Evolutionary conservation across 225 moss, liverwort and hornwort species (phyloP).

Genomic region (Lunularia cruciata): DNA sequence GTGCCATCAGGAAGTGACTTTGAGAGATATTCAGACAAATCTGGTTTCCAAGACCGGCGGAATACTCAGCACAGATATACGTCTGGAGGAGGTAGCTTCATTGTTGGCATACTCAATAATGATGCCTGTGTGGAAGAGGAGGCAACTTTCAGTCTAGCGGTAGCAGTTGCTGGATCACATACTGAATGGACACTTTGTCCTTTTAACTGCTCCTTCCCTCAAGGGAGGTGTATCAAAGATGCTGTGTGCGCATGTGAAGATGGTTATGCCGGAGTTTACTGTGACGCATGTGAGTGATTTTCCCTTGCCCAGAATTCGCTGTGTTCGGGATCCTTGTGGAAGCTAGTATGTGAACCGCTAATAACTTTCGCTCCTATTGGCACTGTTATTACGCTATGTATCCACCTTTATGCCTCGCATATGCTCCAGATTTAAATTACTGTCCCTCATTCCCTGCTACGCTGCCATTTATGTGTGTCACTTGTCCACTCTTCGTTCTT

Average conservation of each 20-base stretch:
- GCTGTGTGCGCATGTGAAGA: conserved; percentile 15
- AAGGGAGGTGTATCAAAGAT: conserved; percentile 18
- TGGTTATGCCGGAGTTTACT: conserved; percentile 15
- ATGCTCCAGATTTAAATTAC: no score
- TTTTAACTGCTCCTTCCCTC: conserved; percentile 20
- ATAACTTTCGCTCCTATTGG: no score
- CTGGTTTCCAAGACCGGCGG: conserved; percentile 6
- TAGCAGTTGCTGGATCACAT: neutral
- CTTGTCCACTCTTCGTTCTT: no score
- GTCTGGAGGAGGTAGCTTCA: conserved; percentile 18
- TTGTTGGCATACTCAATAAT: conserved; percentile 24
- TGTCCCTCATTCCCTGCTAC: no score
- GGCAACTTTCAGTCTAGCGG: conserved; percentile 2
- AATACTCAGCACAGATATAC: conserved; percentile 5
- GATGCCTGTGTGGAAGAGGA: conserved; percentile 15
- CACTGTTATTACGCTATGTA: neutral
- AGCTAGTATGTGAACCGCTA: no score
- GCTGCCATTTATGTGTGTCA: no score
- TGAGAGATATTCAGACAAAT: conserved; percentile 19
- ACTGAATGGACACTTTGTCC: conserved; percentile 6
- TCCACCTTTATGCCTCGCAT: neutral
- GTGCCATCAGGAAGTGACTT: conserved; percentile 27
- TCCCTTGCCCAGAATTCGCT: neutral
- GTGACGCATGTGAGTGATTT: conserved; percentile 21
- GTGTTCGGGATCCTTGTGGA: no score